These are phyloP conservation scores for Astrothelium macrocarpum DNA, from an alignment of 495 filamentous ascomycete genomes.

Conservation along the genomic window DNA sequence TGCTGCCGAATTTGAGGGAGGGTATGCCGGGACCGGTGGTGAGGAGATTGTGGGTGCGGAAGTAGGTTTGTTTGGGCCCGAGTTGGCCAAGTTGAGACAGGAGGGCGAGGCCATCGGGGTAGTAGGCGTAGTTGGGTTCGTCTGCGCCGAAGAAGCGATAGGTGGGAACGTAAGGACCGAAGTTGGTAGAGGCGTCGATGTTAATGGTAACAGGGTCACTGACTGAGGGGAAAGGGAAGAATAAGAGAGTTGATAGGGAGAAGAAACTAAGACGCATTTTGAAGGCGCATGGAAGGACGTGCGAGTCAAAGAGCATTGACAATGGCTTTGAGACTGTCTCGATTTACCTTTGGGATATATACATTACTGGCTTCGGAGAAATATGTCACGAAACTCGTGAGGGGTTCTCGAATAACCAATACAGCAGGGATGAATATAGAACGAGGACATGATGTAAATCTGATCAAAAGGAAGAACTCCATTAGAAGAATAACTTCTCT, in stretches of 20 bases:
- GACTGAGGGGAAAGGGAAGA: not conserved
- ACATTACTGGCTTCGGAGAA: not conserved
- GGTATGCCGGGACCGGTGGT: constrained; percentile 14
- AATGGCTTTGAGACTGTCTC: not conserved
- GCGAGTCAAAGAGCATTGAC: not conserved
- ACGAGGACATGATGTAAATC: not conserved
- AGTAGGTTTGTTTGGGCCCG: constrained; percentile 19
- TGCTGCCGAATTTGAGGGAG: constrained; percentile 18
- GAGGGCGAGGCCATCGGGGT: constrained; percentile 14
- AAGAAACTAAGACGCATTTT: not conserved
- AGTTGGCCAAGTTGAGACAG: constrained; percentile 15
- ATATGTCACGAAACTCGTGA: not conserved
- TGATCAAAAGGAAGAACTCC: not conserved
- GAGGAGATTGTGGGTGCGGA: constrained; percentile 17
- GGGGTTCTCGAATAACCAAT: not conserved
- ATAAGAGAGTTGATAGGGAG: not conserved
- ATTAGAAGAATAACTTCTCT: too few relatives aligned
- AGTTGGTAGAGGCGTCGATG: not conserved
- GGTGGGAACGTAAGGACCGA: not conserved
- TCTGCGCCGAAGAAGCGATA: constrained; percentile 14
- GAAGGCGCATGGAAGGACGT: not conserved
- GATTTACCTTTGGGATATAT: not conserved
- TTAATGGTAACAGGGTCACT: not conserved
- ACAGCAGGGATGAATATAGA: not conserved
- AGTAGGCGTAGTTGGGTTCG: constrained; percentile 12